These are phyloP conservation scores for Leucosporidium yakuticum DNA, from an alignment of 768 basidiomycete species.

Conservation along the genomic window DNA sequence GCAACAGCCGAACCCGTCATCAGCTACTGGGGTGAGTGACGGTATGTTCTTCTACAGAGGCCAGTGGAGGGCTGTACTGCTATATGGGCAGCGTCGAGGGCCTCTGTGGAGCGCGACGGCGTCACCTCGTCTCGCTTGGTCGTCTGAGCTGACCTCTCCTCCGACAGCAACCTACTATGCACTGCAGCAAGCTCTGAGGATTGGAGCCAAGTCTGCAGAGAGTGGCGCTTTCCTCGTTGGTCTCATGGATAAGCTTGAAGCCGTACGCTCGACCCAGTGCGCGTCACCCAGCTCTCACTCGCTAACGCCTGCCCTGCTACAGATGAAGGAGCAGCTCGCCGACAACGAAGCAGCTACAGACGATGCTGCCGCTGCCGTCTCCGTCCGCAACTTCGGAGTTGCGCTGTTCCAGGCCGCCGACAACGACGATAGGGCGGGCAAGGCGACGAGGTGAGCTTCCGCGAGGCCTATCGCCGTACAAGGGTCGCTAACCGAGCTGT, in stretches of 20 bases:
- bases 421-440: constrained; percentile 76
- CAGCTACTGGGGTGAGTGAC: constrained; percentile 84
- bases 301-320: background rate
- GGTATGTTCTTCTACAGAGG: constrained; percentile 1
- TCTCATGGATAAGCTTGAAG: constrained; percentile 71
- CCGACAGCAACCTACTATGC: constrained; percentile 78
- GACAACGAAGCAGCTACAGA: constrained; percentile 72
- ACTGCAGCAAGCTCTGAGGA: constrained; percentile 72
- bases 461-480: background rate
- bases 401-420: constrained; percentile 84
- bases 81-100: too few relatives aligned
- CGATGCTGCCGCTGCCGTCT: constrained; percentile 75
- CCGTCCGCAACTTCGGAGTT: constrained; percentile 90
- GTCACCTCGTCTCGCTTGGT: background rate
- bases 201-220: constrained; percentile 59
- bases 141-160: background rate
- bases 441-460: constrained; percentile 60
- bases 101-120: background rate
- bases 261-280: constrained; percentile 40
- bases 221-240: constrained; percentile 65
- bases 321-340: constrained; percentile 69
- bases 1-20: constrained; percentile 74
- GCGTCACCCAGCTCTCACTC: too few relatives aligned
- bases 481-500: background rate
- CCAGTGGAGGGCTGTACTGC: background rate